Conservation (phyloP, 2,329 filamentous ascomycete species). For the Fusarium drepaniforme region DNA sequence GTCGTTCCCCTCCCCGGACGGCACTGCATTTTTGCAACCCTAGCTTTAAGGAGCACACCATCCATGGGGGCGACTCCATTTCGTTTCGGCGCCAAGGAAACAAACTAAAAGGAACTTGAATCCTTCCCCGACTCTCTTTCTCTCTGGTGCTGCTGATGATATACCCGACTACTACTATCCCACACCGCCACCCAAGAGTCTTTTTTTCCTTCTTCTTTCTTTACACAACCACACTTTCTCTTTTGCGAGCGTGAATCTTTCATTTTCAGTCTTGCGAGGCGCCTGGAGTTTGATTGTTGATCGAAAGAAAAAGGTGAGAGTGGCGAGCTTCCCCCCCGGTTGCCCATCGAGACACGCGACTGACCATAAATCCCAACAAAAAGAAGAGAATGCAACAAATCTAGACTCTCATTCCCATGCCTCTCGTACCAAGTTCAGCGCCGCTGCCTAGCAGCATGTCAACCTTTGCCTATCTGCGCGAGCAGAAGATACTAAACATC, state of each 20-base stretch:
- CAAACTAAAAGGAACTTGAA: conserved; percentile 30
- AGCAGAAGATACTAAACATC: conserved; percentile 56
- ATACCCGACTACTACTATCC: background rate
- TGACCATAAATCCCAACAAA: conserved; percentile 2
- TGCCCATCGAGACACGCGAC: background rate
- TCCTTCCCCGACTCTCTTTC: background rate
- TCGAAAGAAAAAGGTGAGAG: conserved; percentile 5
- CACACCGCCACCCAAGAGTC: conserved; percentile 30
- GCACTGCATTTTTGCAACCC: conserved; percentile 40
- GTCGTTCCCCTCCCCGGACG: conserved; percentile 36
- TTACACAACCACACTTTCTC: background rate
- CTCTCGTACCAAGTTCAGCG: conserved; percentile 37
- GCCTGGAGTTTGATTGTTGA: background rate
- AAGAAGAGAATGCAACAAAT: conserved; percentile 14
- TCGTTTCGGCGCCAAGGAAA: conserved; percentile 34
- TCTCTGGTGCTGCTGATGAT: conserved; percentile 12
- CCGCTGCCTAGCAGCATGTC: conserved; percentile 35
- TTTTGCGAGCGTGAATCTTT: background rate
- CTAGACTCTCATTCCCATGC: conserved; percentile 18
- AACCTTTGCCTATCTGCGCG: conserved; percentile 41
- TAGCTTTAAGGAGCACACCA: conserved; percentile 34
- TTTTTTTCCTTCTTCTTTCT: background rate
- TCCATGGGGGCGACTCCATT: conserved; percentile 17
- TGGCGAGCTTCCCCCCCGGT: background rate
- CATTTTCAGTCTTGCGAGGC: background rate